Evolutionary conservation across 208 protist species (phyloP).

Genomic region (Lotmaria passim): DNA sequence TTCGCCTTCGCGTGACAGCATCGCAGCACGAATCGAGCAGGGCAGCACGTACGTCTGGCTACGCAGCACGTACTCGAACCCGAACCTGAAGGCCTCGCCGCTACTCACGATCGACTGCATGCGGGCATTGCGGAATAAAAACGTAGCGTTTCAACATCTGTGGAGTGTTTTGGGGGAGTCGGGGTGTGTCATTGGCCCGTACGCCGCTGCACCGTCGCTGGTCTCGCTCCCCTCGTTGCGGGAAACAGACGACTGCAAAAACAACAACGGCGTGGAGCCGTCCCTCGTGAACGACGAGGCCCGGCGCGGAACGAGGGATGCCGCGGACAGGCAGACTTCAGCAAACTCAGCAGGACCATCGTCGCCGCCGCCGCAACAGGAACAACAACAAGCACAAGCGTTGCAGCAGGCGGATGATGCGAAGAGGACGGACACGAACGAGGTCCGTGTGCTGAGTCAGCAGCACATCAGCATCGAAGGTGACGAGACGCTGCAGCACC

Average conservation of each 20-base stretch:
- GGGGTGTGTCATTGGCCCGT: conserved; percentile 22
- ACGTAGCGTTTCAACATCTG: conserved; percentile 10
- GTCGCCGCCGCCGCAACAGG: not conserved
- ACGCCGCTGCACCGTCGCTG: not conserved
- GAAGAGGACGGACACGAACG: not conserved
- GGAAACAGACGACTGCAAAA: not conserved
- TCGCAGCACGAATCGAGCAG: conserved; percentile 10
- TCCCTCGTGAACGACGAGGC: conserved; percentile 14
- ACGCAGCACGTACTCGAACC: conserved; percentile 27
- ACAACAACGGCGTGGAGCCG: not conserved
- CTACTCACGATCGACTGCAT: conserved; percentile 6
- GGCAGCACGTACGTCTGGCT: conserved; percentile 36
- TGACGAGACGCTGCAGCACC: not conserved
- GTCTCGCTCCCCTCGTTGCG: not conserved
- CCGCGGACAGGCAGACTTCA: too few species aligned
- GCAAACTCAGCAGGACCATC: not conserved
- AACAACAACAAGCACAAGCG: not conserved
- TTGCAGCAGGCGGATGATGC: not conserved
- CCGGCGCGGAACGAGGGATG: too few species aligned
- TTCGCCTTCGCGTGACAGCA: not conserved
- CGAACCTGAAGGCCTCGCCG: conserved; percentile 14
- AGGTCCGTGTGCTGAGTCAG: conserved; percentile 3
- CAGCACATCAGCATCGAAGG: conserved; percentile 20
- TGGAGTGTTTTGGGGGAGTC: conserved; percentile 20
- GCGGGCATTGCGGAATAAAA: conserved; percentile 9